Percentiles rank a stretch among this genome's conserved stretches.
phyloP scores from a whole-genome alignment of 108 stramenopile species.

The Hondaea fermentalgiana region DNA sequence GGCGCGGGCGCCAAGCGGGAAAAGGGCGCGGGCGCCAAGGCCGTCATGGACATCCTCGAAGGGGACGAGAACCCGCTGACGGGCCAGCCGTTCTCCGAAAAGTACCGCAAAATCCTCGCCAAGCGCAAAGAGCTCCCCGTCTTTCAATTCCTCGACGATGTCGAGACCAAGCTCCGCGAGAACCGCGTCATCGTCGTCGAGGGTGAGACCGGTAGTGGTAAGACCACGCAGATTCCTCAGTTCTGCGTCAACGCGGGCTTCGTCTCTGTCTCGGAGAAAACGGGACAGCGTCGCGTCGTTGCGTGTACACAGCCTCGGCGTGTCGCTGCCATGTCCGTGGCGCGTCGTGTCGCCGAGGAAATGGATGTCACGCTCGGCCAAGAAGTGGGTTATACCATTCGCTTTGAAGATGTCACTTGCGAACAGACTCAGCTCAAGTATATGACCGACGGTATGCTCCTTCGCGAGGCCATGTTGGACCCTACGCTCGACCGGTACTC shows the following conservation, averaged over 20 bases:
- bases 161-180: slow-evolving; percentile 68
- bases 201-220: slow-evolving; percentile 94
- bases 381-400: slow-evolving; percentile 96
- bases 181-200: slow-evolving; percentile 89
- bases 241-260: slow-evolving; percentile 76
- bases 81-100: slow-evolving; percentile 52
- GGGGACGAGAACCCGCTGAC: slow-evolving; percentile 69
- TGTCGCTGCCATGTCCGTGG: slow-evolving; percentile 95
- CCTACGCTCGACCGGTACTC: slow-evolving; percentile 75
- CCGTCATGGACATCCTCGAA: neutral
- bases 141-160: slow-evolving; percentile 79
- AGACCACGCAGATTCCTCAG: slow-evolving; percentile 88
- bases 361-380: slow-evolving; percentile 92
- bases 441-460: slow-evolving; percentile 55
- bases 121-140: slow-evolving; percentile 83
- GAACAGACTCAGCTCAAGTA: slow-evolving; percentile 66
- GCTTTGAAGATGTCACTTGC: slow-evolving; percentile 86
- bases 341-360: slow-evolving; percentile 92
- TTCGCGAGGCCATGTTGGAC: slow-evolving; percentile 87
- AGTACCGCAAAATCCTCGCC: slow-evolving; percentile 59
- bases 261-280: slow-evolving; percentile 36
- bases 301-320: slow-evolving; percentile 98
- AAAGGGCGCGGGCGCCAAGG: neutral
- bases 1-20: neutral
- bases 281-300: slow-evolving; percentile 51